A percentile compares a stretch with the other conserved stretches of the same genome.
These are phyloP conservation scores for Tuber borchii DNA, from an alignment of 495 filamentous ascomycete genomes.

Conservation along the genomic window DNA sequence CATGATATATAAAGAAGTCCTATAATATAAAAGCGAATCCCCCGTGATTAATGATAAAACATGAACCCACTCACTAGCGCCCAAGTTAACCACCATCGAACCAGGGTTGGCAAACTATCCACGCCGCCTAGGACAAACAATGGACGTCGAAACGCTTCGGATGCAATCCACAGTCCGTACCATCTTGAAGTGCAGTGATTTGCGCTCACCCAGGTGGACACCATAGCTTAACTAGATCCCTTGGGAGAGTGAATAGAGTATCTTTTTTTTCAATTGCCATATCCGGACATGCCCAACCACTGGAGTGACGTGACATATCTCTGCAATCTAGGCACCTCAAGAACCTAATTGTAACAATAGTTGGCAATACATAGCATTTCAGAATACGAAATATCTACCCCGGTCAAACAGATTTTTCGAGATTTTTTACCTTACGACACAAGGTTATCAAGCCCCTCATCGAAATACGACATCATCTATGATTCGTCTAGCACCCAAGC, in stretches of 20 bases:
- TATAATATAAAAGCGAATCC: background rate
- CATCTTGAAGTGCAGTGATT: background rate
- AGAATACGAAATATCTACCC: background rate
- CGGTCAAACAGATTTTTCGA: background rate
- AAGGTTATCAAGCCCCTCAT: background rate
- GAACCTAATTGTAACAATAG: background rate
- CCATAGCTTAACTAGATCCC: background rate
- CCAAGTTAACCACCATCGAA: background rate
- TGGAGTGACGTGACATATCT: background rate
- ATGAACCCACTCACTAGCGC: background rate
- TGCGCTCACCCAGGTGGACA: background rate
- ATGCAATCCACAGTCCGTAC: background rate
- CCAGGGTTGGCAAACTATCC: background rate
- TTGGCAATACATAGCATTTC: background rate
- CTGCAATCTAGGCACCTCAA: background rate
- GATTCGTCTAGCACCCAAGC: background rate
- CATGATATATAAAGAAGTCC: background rate
- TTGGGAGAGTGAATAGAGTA: background rate
- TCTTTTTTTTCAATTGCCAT: background rate
- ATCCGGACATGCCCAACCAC: background rate
- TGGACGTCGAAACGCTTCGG: background rate
- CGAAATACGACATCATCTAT: background rate
- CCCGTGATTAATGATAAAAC: background rate
- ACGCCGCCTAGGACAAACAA: background rate
- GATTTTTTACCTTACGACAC: background rate